A percentile compares a stretch with the other conserved stretches of the same genome.
These are phyloP conservation scores for Amphichorda felina DNA, from an alignment of 2,329 filamentous ascomycete genomes.

Conservation along the genomic window DNA sequence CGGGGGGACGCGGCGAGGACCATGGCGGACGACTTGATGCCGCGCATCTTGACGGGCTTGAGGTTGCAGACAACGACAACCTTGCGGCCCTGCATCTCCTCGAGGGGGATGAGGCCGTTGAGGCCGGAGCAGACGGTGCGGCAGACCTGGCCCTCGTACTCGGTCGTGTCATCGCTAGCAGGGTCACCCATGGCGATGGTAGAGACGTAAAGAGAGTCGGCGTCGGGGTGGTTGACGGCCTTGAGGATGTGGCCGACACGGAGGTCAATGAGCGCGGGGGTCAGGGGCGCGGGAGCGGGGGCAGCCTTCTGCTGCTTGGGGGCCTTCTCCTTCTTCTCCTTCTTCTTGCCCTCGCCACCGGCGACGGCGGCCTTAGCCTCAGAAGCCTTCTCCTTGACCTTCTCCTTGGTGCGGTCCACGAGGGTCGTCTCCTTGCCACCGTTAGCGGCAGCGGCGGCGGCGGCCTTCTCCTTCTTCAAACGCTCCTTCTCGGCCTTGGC, in stretches of 20 bases:
- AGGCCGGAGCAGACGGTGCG: constrained; percentile 95
- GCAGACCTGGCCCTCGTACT: constrained; percentile 83
- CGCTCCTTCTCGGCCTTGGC: constrained; percentile 93
- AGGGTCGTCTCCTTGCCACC: constrained; percentile 34
- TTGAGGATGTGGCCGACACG: constrained; percentile 96
- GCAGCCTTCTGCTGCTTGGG: constrained; percentile 62
- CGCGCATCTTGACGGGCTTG: constrained; percentile 98
- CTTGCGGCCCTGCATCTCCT: constrained; percentile 94
- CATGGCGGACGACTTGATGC: constrained; percentile 70
- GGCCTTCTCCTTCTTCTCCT: constrained; percentile 85
- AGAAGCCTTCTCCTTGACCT: constrained; percentile 41
- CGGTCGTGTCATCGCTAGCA: constrained; percentile 77
- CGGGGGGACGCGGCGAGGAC: constrained; percentile 89
- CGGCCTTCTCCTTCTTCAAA: constrained; percentile 90
- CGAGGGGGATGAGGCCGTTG: constrained; percentile 82
- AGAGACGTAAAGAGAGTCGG: constrained; percentile 89
- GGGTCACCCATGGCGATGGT: constrained; percentile 91
- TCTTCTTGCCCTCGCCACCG: constrained; percentile 35
- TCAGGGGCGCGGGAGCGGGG: constrained; percentile 61
- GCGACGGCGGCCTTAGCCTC: constrained; percentile 30
- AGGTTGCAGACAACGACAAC: constrained; percentile 94
- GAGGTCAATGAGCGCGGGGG: constrained; percentile 82
- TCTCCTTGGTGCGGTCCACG: constrained; percentile 49
- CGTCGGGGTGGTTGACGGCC: constrained; percentile 89
- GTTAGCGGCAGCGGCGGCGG: constrained; percentile 40